Evolutionary conservation across 2,329 filamentous ascomycete genomes (phyloP).

Genomic region (Taxawa tesnikishii): DNA sequence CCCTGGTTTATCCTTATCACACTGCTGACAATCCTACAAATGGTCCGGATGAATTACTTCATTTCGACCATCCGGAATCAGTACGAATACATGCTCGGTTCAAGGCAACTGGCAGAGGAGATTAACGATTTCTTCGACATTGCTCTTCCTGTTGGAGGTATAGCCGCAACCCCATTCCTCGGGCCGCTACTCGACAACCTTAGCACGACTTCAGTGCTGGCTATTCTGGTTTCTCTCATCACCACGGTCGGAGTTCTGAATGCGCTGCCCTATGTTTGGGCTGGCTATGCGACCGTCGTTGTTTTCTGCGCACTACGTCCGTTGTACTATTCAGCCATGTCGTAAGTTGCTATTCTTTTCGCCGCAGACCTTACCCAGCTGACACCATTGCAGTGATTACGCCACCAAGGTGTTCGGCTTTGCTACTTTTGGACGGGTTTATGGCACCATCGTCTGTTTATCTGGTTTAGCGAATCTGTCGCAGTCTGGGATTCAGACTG

Average conservation of each 20-base stretch:
- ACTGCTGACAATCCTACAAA: slow-evolving; percentile 53
- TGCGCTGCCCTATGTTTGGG: slow-evolving; percentile 58
- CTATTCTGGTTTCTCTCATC: slow-evolving; percentile 56
- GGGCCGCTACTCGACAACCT: slow-evolving; percentile 66
- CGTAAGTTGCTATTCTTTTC: slow-evolving; percentile 13
- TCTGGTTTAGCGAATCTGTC: slow-evolving; percentile 73
- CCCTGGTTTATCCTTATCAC: slow-evolving; percentile 80
- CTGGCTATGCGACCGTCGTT: slow-evolving; percentile 61
- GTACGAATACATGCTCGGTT: slow-evolving; percentile 65
- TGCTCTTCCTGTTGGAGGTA: slow-evolving; percentile 67
- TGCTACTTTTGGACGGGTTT: slow-evolving; percentile 80
- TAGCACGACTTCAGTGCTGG: slow-evolving; percentile 58
- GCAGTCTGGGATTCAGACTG: slow-evolving; percentile 65
- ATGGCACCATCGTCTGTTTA: slow-evolving; percentile 77
- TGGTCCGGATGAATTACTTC: slow-evolving; percentile 58
- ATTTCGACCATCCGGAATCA: slow-evolving; percentile 74
- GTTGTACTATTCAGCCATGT: slow-evolving; percentile 82
- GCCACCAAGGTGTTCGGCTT: slow-evolving; percentile 91
- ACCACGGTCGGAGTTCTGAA: slow-evolving; percentile 67
- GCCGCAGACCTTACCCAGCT: not conserved
- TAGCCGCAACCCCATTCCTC: slow-evolving; percentile 77
- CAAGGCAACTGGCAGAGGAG: slow-evolving; percentile 45
- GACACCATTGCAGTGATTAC: slow-evolving; percentile 45
- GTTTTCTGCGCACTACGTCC: slow-evolving; percentile 78
- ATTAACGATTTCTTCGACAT: slow-evolving; percentile 80